Conservation (phyloP, 2,329 filamentous ascomycete species). For the Talaromyces sp. region DNA sequence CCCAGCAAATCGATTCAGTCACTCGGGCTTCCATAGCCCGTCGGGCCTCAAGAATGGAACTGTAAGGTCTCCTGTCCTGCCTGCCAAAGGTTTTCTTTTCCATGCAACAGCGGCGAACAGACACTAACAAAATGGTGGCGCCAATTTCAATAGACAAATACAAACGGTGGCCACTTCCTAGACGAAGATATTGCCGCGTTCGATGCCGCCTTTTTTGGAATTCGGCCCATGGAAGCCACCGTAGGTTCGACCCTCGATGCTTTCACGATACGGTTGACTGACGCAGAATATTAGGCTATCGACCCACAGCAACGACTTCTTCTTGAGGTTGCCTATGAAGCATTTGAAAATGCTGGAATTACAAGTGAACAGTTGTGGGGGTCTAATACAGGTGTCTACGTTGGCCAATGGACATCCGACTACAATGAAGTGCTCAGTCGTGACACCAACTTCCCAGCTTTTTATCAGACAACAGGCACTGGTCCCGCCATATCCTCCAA, state of each 20-base stretch:
- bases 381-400: constrained; percentile 29
- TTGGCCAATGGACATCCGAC: constrained; percentile 28
- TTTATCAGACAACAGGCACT: constrained; percentile 65
- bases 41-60: neutral
- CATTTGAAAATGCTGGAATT: constrained; percentile 27
- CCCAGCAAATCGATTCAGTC: neutral
- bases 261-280: neutral
- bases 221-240: neutral
- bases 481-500: constrained; percentile 59
- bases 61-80: neutral
- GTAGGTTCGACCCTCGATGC: neutral
- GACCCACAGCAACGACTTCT: constrained; percentile 25
- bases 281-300: neutral
- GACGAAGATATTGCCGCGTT: neutral
- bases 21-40: neutral
- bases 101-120: neutral
- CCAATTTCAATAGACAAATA: neutral
- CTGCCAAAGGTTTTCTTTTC: neutral
- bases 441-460: constrained; percentile 31
- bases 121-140: neutral
- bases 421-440: constrained; percentile 24
- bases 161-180: neutral
- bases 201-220: constrained; percentile 24
- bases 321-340: constrained; percentile 41
- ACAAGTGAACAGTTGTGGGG: constrained; percentile 25